Evolutionary conservation across 768 basidiomycete species (phyloP), one percentile per base, ranked within the genome.

Genomic region (Xanthoconium purpureum): DNA sequence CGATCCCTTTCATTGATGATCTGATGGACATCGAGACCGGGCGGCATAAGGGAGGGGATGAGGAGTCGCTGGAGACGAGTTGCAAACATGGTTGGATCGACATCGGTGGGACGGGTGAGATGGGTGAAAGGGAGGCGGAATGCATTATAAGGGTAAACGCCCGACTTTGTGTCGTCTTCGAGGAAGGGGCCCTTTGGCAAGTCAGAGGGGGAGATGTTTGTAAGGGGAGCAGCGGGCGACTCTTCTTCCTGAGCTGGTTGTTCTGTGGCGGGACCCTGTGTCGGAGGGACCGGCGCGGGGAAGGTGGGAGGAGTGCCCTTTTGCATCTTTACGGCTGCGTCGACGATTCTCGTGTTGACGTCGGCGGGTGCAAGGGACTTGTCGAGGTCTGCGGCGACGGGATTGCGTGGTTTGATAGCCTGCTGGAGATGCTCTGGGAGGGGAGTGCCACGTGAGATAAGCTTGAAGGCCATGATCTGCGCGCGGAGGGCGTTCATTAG

Each of bases 141-240:
- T 18, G 94, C 87, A 70, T 96, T 96, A 77, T 94, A 95, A 3
- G 94, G 94, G 65, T 95, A 94, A 56, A 95, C 86, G 39, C 84
- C 83, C 0, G 92, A 94, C 55, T 83, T 78, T 50, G 82, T 75
- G 68, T 95, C 84, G 67, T 89, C 88, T 58, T 96, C 93, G 32
- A 90, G 76, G 72, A 84, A 86, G 6, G 84, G 83, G 0, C 85
- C 88, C 59, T 88, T 88, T 28, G 91, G 87, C 45, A 87, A 67
- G 59, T 88, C 84, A 3, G 80, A 74, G 10, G 80, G 73, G 52
- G 85, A 80, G 7, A 83, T 71, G 36, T 78, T 68, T 8, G 74
- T 59, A 12, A 47, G 58, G 2, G 58, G n/a, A 1, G 69, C 59
- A 13, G 77, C 72, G 12, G 77, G 67, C 1, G 61, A 33, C 37